These are phyloP conservation scores for Panaeolus papilionaceus DNA, from an alignment of 768 basidiomycete genomes.

Conservation along the genomic window DNA sequence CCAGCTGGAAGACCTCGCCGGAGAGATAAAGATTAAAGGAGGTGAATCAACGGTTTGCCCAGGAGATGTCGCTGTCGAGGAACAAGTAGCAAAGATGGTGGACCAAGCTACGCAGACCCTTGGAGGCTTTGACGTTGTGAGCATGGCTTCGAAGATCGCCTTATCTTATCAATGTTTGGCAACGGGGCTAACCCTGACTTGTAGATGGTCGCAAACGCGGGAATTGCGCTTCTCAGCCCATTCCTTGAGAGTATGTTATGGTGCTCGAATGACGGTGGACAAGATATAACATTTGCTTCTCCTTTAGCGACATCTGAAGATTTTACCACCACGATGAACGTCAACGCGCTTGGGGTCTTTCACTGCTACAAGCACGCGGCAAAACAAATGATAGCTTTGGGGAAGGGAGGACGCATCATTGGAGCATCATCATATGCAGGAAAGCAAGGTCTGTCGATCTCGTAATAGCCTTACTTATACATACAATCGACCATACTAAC, in stretches of 20 bases:
- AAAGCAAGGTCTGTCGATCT: slow-evolving; percentile 31
- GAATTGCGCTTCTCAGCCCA: slow-evolving; percentile 27
- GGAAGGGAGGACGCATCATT: slow-evolving; percentile 60
- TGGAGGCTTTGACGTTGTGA: slow-evolving; percentile 54
- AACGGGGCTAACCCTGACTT: neutral
- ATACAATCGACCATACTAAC: neutral
- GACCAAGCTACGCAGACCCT: slow-evolving; percentile 34
- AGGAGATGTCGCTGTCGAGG: slow-evolving; percentile 47
- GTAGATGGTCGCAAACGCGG: slow-evolving; percentile 52
- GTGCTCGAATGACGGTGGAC: slow-evolving; percentile 1
- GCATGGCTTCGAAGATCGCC: neutral
- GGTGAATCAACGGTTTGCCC: slow-evolving; percentile 23
- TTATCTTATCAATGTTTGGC: neutral
- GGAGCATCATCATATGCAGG: slow-evolving; percentile 42
- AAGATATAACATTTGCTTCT: neutral
- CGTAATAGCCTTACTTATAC: neutral
- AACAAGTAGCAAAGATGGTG: slow-evolving; percentile 47
- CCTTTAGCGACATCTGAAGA: slow-evolving; percentile 39
- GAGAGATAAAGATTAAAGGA: slow-evolving; percentile 36
- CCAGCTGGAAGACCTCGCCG: slow-evolving; percentile 34
- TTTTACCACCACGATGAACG: slow-evolving; percentile 48
- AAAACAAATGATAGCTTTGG: slow-evolving; percentile 62
- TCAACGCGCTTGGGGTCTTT: slow-evolving; percentile 65
- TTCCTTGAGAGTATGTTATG: slow-evolving; percentile 26
- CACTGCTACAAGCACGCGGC: slow-evolving; percentile 71